Base-by-base conservation (phyloP, 495 filamentous ascomycete species). In the Platismatia glauca region DNA sequence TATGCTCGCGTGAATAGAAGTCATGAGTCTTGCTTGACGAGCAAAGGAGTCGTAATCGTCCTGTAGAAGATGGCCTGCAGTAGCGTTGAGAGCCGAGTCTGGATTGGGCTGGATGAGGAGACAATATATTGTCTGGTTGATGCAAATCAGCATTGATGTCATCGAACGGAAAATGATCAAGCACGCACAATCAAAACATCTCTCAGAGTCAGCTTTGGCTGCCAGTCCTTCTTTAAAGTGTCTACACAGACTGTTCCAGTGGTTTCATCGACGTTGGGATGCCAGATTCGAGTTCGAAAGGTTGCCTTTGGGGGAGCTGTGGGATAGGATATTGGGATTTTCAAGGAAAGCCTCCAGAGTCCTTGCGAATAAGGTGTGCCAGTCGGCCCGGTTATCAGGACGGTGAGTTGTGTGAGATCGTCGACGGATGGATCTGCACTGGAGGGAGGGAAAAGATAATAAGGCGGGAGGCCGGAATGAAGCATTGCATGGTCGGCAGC, bases 21-120 rank as follows among this genome's bases (percentile, higher is more conserved):
- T 85, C 84, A 87, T 86, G 33, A 89, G 68, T 67, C 75, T 81
- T 20, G 86, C 86, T 64, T 87, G 78, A 53, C 80, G 77, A 57
- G 79, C 76, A 70, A 84, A 89, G 5, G 75, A 77, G 16, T 76
- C 77, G 62, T 82, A 89, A 62, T 87, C 84, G 39, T 87, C 86
- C 58, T 81, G 78, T 3, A 86, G 76, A 57, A 89, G 67, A 22
- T 79, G 76, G 7, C 86, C 86, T 8, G 87, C 84, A 18, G 79
- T 76, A 16, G 83, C 82, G 68, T 89, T 89, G 48, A 89, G 76
- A 15, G 86, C 84, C 41, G 84, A 88, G 64, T 85, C 85, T 2
- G 86, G 86, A 67, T 89, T 89, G 9, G 86, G 86, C 56, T 86
- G 78, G 57, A 89, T 85, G n/a, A 89, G 76, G 41, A 89, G 77